Conservation (phyloP, 179 eudicot genomes). For the Vitellaria paradoxa region DNA sequence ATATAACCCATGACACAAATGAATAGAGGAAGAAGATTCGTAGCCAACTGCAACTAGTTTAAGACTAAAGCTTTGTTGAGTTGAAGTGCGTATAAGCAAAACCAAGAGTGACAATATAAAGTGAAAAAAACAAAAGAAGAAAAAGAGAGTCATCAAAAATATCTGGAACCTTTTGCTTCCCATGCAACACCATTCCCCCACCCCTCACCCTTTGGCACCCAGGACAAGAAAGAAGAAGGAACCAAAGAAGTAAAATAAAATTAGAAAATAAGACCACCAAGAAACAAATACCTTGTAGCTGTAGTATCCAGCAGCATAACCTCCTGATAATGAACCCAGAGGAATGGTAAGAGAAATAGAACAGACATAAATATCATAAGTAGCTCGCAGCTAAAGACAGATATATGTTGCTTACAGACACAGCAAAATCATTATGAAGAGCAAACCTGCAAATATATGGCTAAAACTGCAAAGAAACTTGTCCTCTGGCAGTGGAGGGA, state of each 20-base stretch:
- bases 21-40: too few relatives aligned
- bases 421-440: neutral
- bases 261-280: too few relatives aligned
- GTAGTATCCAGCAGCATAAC: slow-evolving; percentile 99
- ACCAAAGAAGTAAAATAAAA: too few relatives aligned
- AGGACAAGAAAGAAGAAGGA: too few relatives aligned
- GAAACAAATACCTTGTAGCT: slow-evolving; percentile 81
- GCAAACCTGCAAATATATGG: slow-evolving; percentile 94
- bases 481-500: slow-evolving; percentile 92
- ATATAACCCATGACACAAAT: too few relatives aligned
- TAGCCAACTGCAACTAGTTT: too few relatives aligned
- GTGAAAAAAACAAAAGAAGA: neutral
- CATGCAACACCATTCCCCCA: too few relatives aligned
- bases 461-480: slow-evolving; percentile 88
- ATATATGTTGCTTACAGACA: neutral
- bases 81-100: too few relatives aligned
- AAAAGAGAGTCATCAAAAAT: neutral
- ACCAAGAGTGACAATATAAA: neutral
- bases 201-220: too few relatives aligned
- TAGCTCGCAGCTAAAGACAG: slow-evolving; percentile 2
- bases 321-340: slow-evolving; percentile 42
- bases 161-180: neutral
- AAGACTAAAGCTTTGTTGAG: too few relatives aligned
- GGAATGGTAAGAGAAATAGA: neutral
- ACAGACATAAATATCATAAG: neutral